These are phyloP conservation scores for Xylaria sp. DNA, from an alignment of 2,329 filamentous ascomycete species.

Conservation along the genomic window DNA sequence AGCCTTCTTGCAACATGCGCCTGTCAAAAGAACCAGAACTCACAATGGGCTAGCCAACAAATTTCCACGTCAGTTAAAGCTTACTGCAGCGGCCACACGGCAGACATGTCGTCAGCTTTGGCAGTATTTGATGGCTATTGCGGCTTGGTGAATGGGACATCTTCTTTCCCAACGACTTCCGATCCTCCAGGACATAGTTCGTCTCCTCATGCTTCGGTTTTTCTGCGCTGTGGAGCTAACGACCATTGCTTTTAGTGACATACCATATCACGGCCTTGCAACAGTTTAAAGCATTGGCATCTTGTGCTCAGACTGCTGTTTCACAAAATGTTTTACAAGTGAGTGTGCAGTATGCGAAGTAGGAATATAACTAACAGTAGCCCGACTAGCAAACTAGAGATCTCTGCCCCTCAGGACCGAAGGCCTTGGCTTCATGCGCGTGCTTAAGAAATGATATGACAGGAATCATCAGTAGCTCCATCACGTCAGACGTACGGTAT, in stretches of 20 bases:
- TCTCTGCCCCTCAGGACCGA: slow-evolving; percentile 53
- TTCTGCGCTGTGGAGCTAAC: neutral
- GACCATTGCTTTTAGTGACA: slow-evolving; percentile 46
- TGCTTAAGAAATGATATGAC: slow-evolving; percentile 58
- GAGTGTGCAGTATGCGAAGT: slow-evolving; percentile 23
- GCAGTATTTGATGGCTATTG: slow-evolving; percentile 59
- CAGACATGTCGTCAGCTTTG: slow-evolving; percentile 55
- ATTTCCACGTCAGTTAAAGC: slow-evolving; percentile 51
- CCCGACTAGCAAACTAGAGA: slow-evolving; percentile 43
- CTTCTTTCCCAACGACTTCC: slow-evolving; percentile 52
- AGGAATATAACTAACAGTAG: slow-evolving; percentile 9
- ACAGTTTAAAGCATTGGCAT: slow-evolving; percentile 50
- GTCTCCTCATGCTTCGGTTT: slow-evolving; percentile 31
- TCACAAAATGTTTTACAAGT: slow-evolving; percentile 50
- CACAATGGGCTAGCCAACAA: slow-evolving; percentile 47
- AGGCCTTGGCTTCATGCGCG: slow-evolving; percentile 57
- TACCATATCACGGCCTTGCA: slow-evolving; percentile 61
- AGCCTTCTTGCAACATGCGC: slow-evolving; percentile 56
- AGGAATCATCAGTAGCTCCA: slow-evolving; percentile 47
- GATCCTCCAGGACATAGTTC: slow-evolving; percentile 58
- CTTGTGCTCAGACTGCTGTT: slow-evolving; percentile 53
- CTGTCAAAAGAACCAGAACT: slow-evolving; percentile 58
- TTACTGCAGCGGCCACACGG: slow-evolving; percentile 53
- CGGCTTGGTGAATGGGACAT: slow-evolving; percentile 54
- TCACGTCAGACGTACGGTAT: slow-evolving; percentile 52